These are phyloP conservation scores for Penicillium daleae DNA, from an alignment of 495 filamentous ascomycete species.

Conservation along the genomic window DNA sequence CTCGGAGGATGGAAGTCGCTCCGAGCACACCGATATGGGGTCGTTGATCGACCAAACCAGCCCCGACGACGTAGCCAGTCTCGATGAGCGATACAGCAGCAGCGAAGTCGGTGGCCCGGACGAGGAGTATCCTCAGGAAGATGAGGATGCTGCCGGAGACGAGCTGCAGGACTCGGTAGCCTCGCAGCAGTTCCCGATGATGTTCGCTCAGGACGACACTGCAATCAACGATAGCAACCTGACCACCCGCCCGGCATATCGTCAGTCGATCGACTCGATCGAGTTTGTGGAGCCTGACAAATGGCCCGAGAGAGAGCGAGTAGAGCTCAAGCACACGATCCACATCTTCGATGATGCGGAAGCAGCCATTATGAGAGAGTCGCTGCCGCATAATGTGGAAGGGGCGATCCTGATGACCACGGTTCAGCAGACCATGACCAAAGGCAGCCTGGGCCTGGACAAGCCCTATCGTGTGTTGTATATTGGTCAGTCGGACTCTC, in stretches of 20 bases:
- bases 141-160: conserved; percentile 31
- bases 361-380: conserved; percentile 49
- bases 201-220: conserved; percentile 38
- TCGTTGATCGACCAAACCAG: conserved; percentile 50
- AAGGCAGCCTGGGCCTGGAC: conserved; percentile 60
- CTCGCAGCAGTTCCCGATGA: conserved; percentile 47
- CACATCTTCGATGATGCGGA: conserved; percentile 42
- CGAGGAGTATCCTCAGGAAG: conserved; percentile 26
- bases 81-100: conserved; percentile 47
- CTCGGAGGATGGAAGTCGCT: conserved; percentile 51
- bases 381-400: conserved; percentile 34
- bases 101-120: conserved; percentile 37
- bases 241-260: conserved; percentile 45
- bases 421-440: conserved; percentile 74
- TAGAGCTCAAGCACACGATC: conserved; percentile 63
- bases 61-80: conserved; percentile 53
- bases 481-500: conserved; percentile 62
- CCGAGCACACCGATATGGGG: conserved; percentile 50
- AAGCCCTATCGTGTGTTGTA: conserved; percentile 74
- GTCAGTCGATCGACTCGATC: conserved; percentile 51
- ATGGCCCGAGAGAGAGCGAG: conserved; percentile 52
- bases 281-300: conserved; percentile 64
- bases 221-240: conserved; percentile 49
- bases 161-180: conserved; percentile 37
- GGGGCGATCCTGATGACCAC: conserved; percentile 54